These are phyloP conservation scores for Hygrocybe punicea DNA, from an alignment of 768 basidiomycete genomes.

Conservation along the genomic window DNA sequence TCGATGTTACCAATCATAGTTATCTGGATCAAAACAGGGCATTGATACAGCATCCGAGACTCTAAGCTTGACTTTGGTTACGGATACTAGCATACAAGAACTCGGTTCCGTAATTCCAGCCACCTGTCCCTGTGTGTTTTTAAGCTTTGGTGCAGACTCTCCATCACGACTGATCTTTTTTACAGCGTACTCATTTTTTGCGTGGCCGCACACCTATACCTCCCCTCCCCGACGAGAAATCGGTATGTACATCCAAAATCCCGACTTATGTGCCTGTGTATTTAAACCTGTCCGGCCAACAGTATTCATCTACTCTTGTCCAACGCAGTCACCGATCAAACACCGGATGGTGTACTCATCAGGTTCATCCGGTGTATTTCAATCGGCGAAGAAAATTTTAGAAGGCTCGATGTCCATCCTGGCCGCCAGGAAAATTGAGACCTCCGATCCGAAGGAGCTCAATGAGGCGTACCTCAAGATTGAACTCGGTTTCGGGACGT, in stretches of 20 bases:
- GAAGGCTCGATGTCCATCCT: slow-evolving; percentile 40
- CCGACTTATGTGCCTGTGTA: no score
- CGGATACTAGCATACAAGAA: slow-evolving; percentile 40
- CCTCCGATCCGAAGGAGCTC: slow-evolving; percentile 73
- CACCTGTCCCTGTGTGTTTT: slow-evolving; percentile 48
- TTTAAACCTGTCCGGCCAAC: no score
- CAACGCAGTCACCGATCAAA: slow-evolving; percentile 74
- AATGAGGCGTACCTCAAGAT: slow-evolving; percentile 57
- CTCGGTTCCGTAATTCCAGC: slow-evolving; percentile 50
- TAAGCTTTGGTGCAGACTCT: background rate
- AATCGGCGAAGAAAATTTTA: slow-evolving; percentile 51
- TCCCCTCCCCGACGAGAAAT: slow-evolving; percentile 52
- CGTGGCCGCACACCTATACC: slow-evolving; percentile 50
- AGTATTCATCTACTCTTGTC: slow-evolving; percentile 95
- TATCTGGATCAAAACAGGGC: slow-evolving; percentile 39
- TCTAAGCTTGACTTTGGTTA: slow-evolving; percentile 43
- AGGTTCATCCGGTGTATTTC: slow-evolving; percentile 54
- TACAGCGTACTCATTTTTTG: slow-evolving; percentile 55
- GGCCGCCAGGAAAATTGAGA: slow-evolving; percentile 70
- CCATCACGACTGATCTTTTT: no score
- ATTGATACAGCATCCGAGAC: slow-evolving; percentile 66
- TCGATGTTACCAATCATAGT: no score
- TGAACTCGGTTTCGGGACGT: slow-evolving; percentile 47
- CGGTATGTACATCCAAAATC: slow-evolving; percentile 42
- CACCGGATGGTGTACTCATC: slow-evolving; percentile 88